Conservation (phyloP, 306 rosid species). For the Sindora glabra region DNA sequence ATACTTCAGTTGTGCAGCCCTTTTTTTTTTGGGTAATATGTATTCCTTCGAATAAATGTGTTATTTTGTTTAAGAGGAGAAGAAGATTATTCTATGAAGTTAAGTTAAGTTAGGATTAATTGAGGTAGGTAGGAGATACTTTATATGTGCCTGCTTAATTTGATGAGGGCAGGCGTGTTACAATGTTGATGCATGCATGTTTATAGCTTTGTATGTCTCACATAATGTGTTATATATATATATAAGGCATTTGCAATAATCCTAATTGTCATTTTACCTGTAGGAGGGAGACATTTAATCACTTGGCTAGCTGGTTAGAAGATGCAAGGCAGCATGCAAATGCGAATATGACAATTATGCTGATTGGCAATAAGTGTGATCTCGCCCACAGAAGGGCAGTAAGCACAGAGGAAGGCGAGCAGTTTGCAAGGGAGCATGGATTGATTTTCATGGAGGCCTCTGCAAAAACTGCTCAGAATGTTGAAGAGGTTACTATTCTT, state of each 20-base stretch:
- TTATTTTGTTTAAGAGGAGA: too few species aligned
- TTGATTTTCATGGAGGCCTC: conserved; percentile 97
- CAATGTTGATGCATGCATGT: neutral
- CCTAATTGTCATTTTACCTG: neutral
- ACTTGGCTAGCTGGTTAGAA: conserved; percentile 99
- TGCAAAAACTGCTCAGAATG: conserved; percentile 96
- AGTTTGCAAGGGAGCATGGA: conserved; percentile 95
- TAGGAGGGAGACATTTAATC: conserved; percentile 98
- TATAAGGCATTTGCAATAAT: neutral
- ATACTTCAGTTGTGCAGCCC: neutral
- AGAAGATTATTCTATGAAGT: too few species aligned
- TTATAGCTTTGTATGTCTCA: neutral
- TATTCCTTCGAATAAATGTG: too few species aligned
- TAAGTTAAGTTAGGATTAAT: neutral
- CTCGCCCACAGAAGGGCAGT: conserved; percentile 98
- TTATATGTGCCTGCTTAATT: neutral
- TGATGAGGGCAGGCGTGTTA: neutral
- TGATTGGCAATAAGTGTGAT: conserved; percentile 92
- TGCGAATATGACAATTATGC: conserved; percentile 96
- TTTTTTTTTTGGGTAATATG: too few species aligned
- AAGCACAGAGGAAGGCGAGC: conserved; percentile 99
- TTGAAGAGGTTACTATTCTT: conserved; percentile 70
- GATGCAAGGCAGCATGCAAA: conserved; percentile 99
- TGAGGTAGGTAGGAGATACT: too few species aligned
- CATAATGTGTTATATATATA: neutral